Base-by-base conservation (phyloP, 2,329 filamentous ascomycete genomes). In the Epichloe hybrida region DNA sequence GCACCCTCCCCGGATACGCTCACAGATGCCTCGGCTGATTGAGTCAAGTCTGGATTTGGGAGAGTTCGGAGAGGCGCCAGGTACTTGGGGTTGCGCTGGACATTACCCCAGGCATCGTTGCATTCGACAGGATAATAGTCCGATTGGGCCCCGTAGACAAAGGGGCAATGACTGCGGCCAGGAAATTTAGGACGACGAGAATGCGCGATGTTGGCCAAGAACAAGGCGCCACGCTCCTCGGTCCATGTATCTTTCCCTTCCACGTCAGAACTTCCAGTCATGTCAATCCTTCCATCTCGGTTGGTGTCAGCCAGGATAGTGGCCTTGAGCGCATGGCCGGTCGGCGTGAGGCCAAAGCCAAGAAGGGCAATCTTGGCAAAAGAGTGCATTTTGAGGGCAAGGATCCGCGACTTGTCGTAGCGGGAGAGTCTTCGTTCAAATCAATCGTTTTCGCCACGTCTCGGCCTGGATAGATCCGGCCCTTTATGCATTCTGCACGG, bases 171-270 rank as follows among this genome's bases (percentile, higher is more conserved):
- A 20, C 20, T 3, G 20, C 20, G 20, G 20, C 20, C 20, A 3
- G 20, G 20, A 20, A 20, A 20, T 20, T 20, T 3, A 20, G 2
- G 2, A 2, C 20, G 20, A 2, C 3, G 2, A 20, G 20, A 21
- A 50, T 69, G 66, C 9, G 59, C 64, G 17, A 69, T 64, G 50
- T 66, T 66, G n/a, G 66, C 57, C 1, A 69, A 58, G 47, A 69
- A 65, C 23, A 68, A 57, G n/a, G 66, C 65, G 6, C 65, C 65
- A 4, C 46, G 43, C 0, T 47, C n/a, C 2, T 53, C 38, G 1
- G 60, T 60, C 61, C 61, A 63, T 8, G 20, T 49, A 2, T 48
- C 46, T 50, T 65, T 67, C 34, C 52, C 52, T 0, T n/a, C 11
- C 1, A 55, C 34, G 46, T 66, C 62, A 3, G 56, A 53, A 17